Evolutionary conservation across 768 basidiomycete species (phyloP), one percentile per base, ranked within the genome.

Genomic region (Pulveroboletus sp.): DNA sequence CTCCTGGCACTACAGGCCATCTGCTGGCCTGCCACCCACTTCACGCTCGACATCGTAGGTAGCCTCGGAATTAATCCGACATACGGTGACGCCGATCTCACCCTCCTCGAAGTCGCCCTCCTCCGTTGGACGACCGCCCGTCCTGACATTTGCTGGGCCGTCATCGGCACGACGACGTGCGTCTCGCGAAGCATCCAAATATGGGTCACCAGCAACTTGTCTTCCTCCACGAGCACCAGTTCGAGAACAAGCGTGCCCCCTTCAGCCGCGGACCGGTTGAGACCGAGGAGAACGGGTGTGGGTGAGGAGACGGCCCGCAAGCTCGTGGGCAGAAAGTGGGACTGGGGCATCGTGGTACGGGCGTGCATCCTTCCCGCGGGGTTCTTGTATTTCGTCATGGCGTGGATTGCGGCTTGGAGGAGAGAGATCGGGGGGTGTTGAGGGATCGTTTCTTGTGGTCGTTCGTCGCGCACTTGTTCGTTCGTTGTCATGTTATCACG

Each of bases 201-300:
- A 51, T 98, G 93, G 93, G 93, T 96, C 22, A 95, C 93, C 34
- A 88, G 85, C 62, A 98, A 98, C 65, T 79, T 98, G 50, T 69
- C 68, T 4, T 34, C 46, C 24, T 51, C 55, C 6, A 42, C 57
- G 6, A 26, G 13, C 43, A 36, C 51, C 12, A 22, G 44, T 19
- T 35, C 60, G 14, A 41, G 45, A 52, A 41, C 48, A 2, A 49
- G 51, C 26, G 1, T 26, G 20, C 29, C 49, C 13, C 45, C 47
- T n/a, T 42, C 50, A 6, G 26, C 51, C n/a, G 50, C 56, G 3
- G 64, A 61, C 61, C 48, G 59, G 44, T 40, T 56, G 47, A 55
- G 64, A 57, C 45, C 51, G 44, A 58, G 60, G 48, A 38, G 57
- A 26, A 19, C 20, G 22, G 29, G 27, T 42, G 36, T 27, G 41